These are phyloP conservation scores for Penicillium diatomitis DNA, from an alignment of 495 filamentous ascomycete genomes.

Conservation along the genomic window DNA sequence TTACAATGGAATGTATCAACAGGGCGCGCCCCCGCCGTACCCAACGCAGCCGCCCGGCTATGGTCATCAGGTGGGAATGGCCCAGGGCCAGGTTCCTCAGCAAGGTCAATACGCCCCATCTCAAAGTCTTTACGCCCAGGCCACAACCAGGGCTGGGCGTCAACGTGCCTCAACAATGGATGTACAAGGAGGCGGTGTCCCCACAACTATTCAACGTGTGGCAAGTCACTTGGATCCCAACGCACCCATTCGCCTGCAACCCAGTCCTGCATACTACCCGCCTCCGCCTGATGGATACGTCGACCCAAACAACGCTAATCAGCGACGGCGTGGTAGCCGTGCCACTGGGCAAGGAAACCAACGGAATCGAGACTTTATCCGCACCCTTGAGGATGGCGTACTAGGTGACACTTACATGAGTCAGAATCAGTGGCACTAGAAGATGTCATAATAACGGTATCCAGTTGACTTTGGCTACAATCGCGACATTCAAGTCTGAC, in stretches of 20 bases:
- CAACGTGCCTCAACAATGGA: slow-evolving; percentile 96
- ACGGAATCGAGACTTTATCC: slow-evolving; percentile 80
- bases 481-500: too few species aligned
- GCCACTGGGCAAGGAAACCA: slow-evolving; percentile 46
- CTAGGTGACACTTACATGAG: slow-evolving; percentile 72
- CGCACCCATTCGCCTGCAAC: slow-evolving; percentile 87
- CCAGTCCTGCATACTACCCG: slow-evolving; percentile 95
- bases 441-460: not conserved
- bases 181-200: slow-evolving; percentile 83
- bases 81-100: slow-evolving; percentile 57
- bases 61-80: slow-evolving; percentile 66
- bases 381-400: slow-evolving; percentile 87
- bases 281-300: slow-evolving; percentile 83
- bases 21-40: slow-evolving; percentile 79
- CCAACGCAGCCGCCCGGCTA: slow-evolving; percentile 58
- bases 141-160: slow-evolving; percentile 68
- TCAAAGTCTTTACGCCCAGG: slow-evolving; percentile 77
- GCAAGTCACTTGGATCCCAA: slow-evolving; percentile 94
- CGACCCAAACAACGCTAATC: slow-evolving; percentile 47
- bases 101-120: slow-evolving; percentile 57
- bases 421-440: slow-evolving; percentile 55
- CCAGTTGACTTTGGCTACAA: too few species aligned
- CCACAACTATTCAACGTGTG: slow-evolving; percentile 87
- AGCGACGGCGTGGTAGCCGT: slow-evolving; percentile 70
- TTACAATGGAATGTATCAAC: slow-evolving; percentile 74